These are phyloP conservation scores for Musa itinerans DNA, from an alignment of 176 grass and related monocot species.

Conservation along the genomic window DNA sequence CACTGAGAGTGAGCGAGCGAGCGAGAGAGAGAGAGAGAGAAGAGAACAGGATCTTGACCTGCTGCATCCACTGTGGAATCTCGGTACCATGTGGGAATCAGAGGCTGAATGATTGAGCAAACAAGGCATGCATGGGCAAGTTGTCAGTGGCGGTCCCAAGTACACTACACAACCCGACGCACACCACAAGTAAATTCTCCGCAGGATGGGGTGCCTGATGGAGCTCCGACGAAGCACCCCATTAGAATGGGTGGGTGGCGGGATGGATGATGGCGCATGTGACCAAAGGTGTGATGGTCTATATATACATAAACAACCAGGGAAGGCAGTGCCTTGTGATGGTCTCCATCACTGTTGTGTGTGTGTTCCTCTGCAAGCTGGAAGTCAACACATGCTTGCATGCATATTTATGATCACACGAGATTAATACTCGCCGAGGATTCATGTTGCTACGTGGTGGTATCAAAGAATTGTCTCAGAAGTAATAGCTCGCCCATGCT, in stretches of 20 bases:
- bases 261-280: background rate
- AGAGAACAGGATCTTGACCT: conserved; percentile 27
- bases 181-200: background rate
- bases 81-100: conserved; percentile 21
- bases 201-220: background rate
- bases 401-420: background rate
- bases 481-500: too few relatives aligned
- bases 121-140: conserved; percentile 29
- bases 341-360: background rate
- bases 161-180: conserved; percentile 11
- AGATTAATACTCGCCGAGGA: too few relatives aligned
- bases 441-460: too few relatives aligned
- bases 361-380: background rate
- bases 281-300: too few relatives aligned
- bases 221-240: background rate
- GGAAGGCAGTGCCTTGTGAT: background rate
- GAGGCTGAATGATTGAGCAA: conserved; percentile 32
- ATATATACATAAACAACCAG: too few relatives aligned
- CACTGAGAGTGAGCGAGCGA: background rate
- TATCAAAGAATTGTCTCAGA: too few relatives aligned
- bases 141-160: conserved; percentile 41
- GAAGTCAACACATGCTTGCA: background rate
- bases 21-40: background rate
- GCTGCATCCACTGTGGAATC: conserved; percentile 26
- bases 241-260: background rate